Evolutionary conservation across 2,329 filamentous ascomycete genomes (phyloP).

Genomic region (Ascocoryne sarcoides): DNA sequence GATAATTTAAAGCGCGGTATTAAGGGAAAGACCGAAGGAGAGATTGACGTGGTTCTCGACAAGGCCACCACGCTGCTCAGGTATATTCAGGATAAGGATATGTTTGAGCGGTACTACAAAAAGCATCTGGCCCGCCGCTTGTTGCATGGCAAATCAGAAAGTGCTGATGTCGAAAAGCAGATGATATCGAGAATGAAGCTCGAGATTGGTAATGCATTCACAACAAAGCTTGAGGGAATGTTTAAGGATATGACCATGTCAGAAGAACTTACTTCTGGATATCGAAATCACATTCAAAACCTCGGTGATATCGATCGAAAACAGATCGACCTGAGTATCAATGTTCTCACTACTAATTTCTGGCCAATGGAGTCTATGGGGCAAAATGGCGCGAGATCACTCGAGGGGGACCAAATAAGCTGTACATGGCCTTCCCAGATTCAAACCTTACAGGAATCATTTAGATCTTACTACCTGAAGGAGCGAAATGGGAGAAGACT

Average conservation of each 20-base stretch:
- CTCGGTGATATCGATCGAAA: constrained; percentile 45
- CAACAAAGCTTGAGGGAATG: constrained; percentile 89
- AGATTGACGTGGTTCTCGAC: constrained; percentile 76
- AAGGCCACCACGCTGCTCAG: constrained; percentile 83
- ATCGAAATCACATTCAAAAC: constrained; percentile 56
- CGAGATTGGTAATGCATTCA: constrained; percentile 91
- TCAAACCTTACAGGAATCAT: constrained; percentile 68
- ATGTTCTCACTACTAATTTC: constrained; percentile 83
- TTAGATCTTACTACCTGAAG: constrained; percentile 79
- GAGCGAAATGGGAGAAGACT: constrained; percentile 83
- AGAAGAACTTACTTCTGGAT: constrained; percentile 69
- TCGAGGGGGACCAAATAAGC: constrained; percentile 35
- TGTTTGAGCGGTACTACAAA: constrained; percentile 97
- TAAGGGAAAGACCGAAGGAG: constrained; percentile 82
- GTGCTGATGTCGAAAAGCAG: constrained; percentile 84
- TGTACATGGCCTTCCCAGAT: constrained; percentile 72
- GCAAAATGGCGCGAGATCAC: constrained; percentile 41
- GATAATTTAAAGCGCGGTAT: constrained; percentile 92
- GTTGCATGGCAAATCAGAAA: constrained; percentile 81
- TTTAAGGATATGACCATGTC: constrained; percentile 93
- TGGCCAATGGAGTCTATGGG: constrained; percentile 92
- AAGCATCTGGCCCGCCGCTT: constrained; percentile 86
- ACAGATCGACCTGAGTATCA: constrained; percentile 71
- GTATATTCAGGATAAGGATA: constrained; percentile 84
- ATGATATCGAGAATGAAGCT: constrained; percentile 97